These are phyloP conservation scores for Mycocentrospora acerina DNA, from an alignment of 2,329 filamentous ascomycete species.

Conservation along the genomic window DNA sequence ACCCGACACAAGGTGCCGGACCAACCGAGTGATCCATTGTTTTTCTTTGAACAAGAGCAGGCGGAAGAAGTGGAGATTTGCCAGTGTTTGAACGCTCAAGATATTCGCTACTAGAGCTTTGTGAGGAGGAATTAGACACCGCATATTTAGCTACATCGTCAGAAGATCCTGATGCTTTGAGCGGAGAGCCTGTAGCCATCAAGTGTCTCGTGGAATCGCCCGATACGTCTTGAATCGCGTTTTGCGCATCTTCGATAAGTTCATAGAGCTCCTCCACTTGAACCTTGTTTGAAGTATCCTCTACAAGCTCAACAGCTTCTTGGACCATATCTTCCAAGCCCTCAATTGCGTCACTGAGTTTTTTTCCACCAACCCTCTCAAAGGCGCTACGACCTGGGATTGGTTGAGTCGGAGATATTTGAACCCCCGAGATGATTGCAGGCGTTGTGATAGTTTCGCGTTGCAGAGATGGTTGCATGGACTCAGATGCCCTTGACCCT, in stretches of 20 bases:
- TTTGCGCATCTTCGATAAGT: conserved; percentile 44
- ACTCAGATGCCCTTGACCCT: conserved; percentile 18
- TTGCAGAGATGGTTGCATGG: conserved; percentile 6
- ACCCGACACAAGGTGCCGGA: conserved; percentile 1
- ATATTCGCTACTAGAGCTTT: not conserved
- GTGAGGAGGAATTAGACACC: conserved; percentile 9
- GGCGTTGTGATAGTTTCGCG: conserved; percentile 12
- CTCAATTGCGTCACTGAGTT: conserved; percentile 38
- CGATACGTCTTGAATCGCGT: conserved; percentile 38
- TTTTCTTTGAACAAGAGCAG: conserved; percentile 1
- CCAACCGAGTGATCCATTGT: not conserved
- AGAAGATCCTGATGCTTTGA: conserved; percentile 16
- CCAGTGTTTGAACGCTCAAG: not conserved
- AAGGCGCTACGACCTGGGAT: conserved; percentile 22
- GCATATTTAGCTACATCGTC: not conserved
- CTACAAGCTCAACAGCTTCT: conserved; percentile 43
- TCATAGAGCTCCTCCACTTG: conserved; percentile 42
- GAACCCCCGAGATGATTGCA: conserved; percentile 15
- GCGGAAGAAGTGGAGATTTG: not conserved
- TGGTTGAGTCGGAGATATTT: conserved; percentile 25
- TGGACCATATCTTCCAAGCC: conserved; percentile 47
- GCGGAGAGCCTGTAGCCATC: conserved; percentile 24
- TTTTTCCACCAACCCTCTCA: conserved; percentile 15
- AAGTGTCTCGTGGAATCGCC: conserved; percentile 18
- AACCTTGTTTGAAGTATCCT: conserved; percentile 32